Evolutionary conservation across 2,329 filamentous ascomycete species (phyloP), one percentile per base, ranked within the genome.

Genomic region (Ophiocordyceps camponoti-saundersi): DNA sequence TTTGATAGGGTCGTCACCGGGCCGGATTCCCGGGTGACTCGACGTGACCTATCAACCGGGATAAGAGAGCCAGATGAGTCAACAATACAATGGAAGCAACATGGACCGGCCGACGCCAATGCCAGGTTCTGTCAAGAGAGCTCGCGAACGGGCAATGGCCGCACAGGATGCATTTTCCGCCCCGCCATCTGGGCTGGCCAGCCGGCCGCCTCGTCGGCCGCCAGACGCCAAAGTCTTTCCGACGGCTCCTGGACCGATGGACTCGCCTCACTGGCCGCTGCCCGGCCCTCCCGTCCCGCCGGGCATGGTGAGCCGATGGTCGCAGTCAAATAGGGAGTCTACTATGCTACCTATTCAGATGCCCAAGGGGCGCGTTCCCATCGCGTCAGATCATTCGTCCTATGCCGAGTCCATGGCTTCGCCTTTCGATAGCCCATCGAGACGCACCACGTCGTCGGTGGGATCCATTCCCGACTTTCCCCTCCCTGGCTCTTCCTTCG

Each of bases 381-480:
- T 18, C 15, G 2, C 34, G 34, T 39, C 34, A 7, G 34, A 39
- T 16, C 15, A n/a, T 7, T 39, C 34, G 10, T 39, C 34, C 18
- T 16, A n/a, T 7, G 34, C 15, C 34, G 34, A 39, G 3, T 18
- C 34, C 15, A n/a, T 39, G 34, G 65, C 65, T 3, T 64, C 68
- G 6, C 67, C 70, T 1, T 66, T 70, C 45, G 72, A 71, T 1
- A 65, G 67, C 7, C 71, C 71, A 3, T 68, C 65, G 5, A 62
- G 69, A 40, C 73, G 72, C 41, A 69, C 73, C n/a, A 62, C 64
- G 15, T 77, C 75, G 1, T 74, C 71, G 4, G 53, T 71, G 18
- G 75, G 69, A 32, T 72, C 75, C 3, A 77, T 80, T 49, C 75
- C 77, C 4, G 77, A 81, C 50, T 76, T 77, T 48, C 73, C 73